Conservation (phyloP, 78 protist species). For the Tieghemostelium lacteum region DNA sequence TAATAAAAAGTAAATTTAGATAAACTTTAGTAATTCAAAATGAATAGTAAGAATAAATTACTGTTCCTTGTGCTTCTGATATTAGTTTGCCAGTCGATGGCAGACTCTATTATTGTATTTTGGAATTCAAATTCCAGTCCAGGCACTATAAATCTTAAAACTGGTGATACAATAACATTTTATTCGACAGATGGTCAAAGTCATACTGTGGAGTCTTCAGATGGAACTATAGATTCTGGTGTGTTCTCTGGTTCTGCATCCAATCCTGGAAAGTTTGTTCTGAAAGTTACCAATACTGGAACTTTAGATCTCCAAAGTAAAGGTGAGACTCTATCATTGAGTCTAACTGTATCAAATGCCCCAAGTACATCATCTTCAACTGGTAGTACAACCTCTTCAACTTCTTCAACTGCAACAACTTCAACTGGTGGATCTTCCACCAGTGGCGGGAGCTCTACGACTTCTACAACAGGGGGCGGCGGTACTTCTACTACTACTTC, state of each 20-base stretch:
- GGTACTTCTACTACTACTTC: neutral
- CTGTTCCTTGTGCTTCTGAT: too few relatives aligned
- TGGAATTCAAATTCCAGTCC: slow-evolving; percentile 25
- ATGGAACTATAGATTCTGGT: slow-evolving; percentile 15
- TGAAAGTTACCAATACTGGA: neutral
- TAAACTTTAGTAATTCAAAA: too few relatives aligned
- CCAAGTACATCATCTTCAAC: neutral
- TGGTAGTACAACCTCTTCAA: neutral
- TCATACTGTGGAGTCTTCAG: slow-evolving; percentile 18
- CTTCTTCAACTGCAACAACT: slow-evolving; percentile 10
- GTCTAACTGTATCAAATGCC: neutral
- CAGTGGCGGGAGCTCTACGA: too few relatives aligned
- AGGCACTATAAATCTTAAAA: neutral
- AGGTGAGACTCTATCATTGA: neutral
- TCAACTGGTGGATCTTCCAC: neutral
- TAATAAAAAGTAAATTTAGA: too few relatives aligned
- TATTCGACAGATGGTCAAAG: slow-evolving; percentile 37
- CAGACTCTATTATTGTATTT: slow-evolving; percentile 34
- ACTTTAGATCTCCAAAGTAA: neutral
- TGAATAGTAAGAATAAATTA: too few relatives aligned
- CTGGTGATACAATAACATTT: slow-evolving; percentile 49
- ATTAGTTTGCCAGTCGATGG: too few relatives aligned
- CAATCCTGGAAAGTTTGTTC: slow-evolving; percentile 16
- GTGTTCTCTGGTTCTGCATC: slow-evolving; percentile 7
- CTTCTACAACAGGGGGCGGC: neutral